phyloP scores from a whole-genome alignment of 2,329 filamentous ascomycete species.

The Aspergillus versicolor region DNA sequence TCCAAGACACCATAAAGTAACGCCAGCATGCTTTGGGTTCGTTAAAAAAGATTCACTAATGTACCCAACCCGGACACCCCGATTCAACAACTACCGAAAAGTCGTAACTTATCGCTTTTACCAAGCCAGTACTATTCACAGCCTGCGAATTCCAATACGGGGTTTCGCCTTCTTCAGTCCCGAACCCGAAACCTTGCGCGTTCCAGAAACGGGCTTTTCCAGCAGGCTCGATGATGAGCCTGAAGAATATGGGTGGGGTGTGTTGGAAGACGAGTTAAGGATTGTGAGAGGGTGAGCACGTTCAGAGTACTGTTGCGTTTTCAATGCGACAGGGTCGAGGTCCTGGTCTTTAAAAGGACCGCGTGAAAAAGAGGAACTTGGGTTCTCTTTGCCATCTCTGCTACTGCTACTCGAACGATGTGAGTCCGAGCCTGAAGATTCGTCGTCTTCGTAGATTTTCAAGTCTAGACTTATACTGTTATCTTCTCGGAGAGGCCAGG shows the following conservation, averaged over 20 bases:
- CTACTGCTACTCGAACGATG: conserved; percentile 18
- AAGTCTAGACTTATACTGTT: conserved; percentile 27
- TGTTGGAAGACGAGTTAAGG: conserved; percentile 3
- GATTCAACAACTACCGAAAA: neutral
- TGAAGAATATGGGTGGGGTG: conserved; percentile 11
- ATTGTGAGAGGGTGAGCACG: neutral
- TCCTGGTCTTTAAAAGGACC: conserved; percentile 16
- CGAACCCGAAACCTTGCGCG: conserved; percentile 24
- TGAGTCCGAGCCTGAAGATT: conserved; percentile 16
- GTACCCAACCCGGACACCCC: neutral
- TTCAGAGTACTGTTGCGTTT: neutral
- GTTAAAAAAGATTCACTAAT: neutral
- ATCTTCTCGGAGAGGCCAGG: neutral
- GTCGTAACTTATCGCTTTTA: neutral
- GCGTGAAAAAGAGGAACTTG: conserved; percentile 3
- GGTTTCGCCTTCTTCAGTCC: conserved; percentile 29
- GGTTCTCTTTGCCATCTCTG: conserved; percentile 25
- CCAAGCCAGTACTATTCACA: conserved; percentile 19
- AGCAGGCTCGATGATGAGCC: conserved; percentile 12
- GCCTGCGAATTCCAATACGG: conserved; percentile 35
- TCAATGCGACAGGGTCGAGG: neutral
- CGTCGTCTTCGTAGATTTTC: conserved; percentile 33
- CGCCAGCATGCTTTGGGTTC: neutral
- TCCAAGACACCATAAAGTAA: neutral
- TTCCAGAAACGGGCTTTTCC: conserved; percentile 17